Evolutionary conservation across 148 eudicot species (phyloP).

Genomic region (Gaultheria prostrata): DNA sequence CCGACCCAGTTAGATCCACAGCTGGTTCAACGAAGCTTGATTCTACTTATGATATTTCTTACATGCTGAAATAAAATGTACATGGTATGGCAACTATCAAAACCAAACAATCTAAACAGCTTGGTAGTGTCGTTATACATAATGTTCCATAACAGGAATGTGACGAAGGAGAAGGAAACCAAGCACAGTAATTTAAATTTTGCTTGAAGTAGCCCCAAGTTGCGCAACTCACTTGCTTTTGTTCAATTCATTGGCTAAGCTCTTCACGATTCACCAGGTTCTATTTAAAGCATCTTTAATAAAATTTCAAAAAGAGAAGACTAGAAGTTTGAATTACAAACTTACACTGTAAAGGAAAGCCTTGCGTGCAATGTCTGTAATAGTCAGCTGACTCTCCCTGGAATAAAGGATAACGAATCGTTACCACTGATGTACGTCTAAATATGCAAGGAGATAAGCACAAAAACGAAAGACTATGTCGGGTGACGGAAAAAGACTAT

Average conservation of each 20-base stretch:
- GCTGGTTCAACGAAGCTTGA: neutral
- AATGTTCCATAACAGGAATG: neutral
- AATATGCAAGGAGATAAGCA: neutral
- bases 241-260: neutral
- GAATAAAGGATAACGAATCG: conserved; percentile 14
- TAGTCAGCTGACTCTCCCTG: conserved; percentile 89
- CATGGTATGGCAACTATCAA: neutral
- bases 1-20: neutral
- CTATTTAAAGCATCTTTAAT: neutral
- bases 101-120: neutral
- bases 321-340: conserved; percentile 12
- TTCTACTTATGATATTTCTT: neutral
- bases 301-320: neutral
- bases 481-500: neutral
- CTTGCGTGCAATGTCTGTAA: conserved; percentile 91
- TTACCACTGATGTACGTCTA: neutral
- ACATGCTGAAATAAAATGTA: neutral
- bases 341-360: conserved; percentile 97
- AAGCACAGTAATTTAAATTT: neutral
- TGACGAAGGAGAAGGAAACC: neutral
- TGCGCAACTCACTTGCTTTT: neutral
- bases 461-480: neutral
- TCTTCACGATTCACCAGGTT: neutral
- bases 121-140: neutral
- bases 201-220: neutral